phyloP scores from a whole-genome alignment of 2,329 filamentous ascomycete genomes.

The Colletotrichum cereale region DNA sequence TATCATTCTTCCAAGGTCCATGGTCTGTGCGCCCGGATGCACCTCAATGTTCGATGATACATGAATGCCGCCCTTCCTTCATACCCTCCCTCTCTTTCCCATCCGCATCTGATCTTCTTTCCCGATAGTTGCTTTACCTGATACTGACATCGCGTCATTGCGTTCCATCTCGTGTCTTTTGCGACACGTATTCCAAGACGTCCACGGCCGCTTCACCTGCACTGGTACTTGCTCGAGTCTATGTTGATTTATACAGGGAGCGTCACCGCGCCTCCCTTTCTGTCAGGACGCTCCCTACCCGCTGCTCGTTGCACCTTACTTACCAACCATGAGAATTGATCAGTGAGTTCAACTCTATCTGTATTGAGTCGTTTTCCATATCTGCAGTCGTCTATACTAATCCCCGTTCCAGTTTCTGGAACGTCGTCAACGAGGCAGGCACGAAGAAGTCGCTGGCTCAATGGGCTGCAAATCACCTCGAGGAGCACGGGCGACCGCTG shows the following conservation, averaged over 20 bases:
- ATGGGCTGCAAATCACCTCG: slow-evolving; percentile 14
- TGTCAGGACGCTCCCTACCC: too few species aligned
- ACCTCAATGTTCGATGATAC: background rate
- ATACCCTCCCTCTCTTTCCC: background rate
- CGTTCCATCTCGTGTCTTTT: background rate
- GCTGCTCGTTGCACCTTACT: background rate
- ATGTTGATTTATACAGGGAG: background rate
- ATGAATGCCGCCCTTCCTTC: background rate
- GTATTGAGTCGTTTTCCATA: background rate
- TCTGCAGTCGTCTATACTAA: background rate
- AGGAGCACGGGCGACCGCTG: background rate
- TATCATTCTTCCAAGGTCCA: background rate
- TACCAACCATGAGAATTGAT: background rate
- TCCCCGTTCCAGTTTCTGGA: background rate
- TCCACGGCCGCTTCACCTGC: too few species aligned
- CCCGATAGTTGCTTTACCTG: background rate
- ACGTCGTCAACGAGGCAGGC: background rate
- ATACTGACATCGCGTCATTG: background rate
- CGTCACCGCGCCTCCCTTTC: background rate
- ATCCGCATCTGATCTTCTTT: background rate
- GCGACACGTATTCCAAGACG: background rate
- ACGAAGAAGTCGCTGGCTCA: background rate
- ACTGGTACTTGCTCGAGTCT: background rate
- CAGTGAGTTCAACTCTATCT: background rate
- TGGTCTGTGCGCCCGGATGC: background rate